These are phyloP conservation scores for Bryoerythrophyllum caledonicum DNA, from an alignment of 225 moss, liverwort and hornwort genomes.

Conservation along the genomic window DNA sequence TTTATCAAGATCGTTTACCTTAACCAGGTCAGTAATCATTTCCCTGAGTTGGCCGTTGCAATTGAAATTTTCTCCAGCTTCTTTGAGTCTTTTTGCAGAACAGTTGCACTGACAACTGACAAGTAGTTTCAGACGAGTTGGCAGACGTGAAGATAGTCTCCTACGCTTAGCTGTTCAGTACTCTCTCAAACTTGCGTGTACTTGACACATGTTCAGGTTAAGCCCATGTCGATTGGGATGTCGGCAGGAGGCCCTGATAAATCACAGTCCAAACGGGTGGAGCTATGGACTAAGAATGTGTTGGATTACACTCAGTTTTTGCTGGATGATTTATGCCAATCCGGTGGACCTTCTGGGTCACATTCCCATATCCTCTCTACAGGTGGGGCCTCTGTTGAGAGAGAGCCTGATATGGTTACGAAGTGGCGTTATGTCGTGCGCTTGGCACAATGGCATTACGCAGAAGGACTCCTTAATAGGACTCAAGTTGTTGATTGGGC, in stretches of 20 bases:
- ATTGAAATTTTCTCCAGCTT: slow-evolving; percentile 10
- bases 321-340: slow-evolving; percentile 76
- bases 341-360: slow-evolving; percentile 44
- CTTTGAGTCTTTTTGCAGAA: slow-evolving; percentile 11
- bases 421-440: slow-evolving; percentile 92
- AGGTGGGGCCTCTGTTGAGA: slow-evolving; percentile 39
- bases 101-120: slow-evolving; percentile 6
- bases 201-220: slow-evolving; percentile 55
- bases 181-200: slow-evolving; percentile 18
- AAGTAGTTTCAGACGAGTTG: neutral
- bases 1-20: slow-evolving; percentile 95
- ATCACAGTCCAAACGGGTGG: slow-evolving; percentile 91
- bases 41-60: neutral
- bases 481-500: slow-evolving; percentile 95
- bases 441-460: slow-evolving; percentile 92
- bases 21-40: slow-evolving; percentile 59
- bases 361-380: slow-evolving; percentile 39
- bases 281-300: slow-evolving; percentile 93
- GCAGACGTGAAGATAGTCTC: neutral
- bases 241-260: slow-evolving; percentile 97
- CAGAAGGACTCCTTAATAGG: slow-evolving; percentile 87
- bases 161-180: neutral
- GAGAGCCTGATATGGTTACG: slow-evolving; percentile 56
- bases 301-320: slow-evolving; percentile 82
- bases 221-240: slow-evolving; percentile 91